Evolutionary conservation across 2,329 filamentous ascomycete genomes (phyloP), one percentile per base, ranked within the genome.

Genomic region (Hortaea werneckii): DNA sequence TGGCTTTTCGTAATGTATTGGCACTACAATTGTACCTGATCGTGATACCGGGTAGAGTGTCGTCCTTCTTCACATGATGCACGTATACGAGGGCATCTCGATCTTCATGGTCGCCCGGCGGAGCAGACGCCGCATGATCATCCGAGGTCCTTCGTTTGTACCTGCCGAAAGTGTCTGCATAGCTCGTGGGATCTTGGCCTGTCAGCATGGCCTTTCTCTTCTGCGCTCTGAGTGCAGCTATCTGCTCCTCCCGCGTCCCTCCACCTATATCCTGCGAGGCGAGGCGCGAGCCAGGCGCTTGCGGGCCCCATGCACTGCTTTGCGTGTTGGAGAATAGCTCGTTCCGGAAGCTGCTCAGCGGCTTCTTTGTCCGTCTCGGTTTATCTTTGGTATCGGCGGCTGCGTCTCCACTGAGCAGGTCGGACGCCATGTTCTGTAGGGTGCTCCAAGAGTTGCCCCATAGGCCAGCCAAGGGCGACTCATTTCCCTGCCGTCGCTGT

Each of bases 21-120:
- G 88, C 81, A 51, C 85, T 79, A 63, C 90, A 96, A 57, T 86
- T 83, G 66, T 94, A 98, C 57, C 83, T 85, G 53, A 98, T 82
- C 43, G 92, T 84, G 42, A 98, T 81, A 2, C 92, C 90, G 1
- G 89, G 88, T 55, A 96, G 81, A 1, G 88, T 96, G 67, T 98
- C 92, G 39, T 78, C 78, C 10, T 82, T 78, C 56, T 82, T 77
- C 12, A 96, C 87, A 57, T 84, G 81, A 66, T 98, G 92, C 43
- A 96, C 74, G 64, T 96, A 98, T 12, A 90, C 89, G 51, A 96
- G 69, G 20, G 87, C 85, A 54, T 94, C 84, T 55, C 80, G 76
- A 42, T 79, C 74, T 30, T 83, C 79, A 30, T 79, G 74, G 42
- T 81, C 76, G 43, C 67, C 69, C 10, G 71, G 70, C 13, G 71